Base-by-base conservation (phyloP, 1,139 yeast species). In the Saccharomyces hybrid region DNA sequence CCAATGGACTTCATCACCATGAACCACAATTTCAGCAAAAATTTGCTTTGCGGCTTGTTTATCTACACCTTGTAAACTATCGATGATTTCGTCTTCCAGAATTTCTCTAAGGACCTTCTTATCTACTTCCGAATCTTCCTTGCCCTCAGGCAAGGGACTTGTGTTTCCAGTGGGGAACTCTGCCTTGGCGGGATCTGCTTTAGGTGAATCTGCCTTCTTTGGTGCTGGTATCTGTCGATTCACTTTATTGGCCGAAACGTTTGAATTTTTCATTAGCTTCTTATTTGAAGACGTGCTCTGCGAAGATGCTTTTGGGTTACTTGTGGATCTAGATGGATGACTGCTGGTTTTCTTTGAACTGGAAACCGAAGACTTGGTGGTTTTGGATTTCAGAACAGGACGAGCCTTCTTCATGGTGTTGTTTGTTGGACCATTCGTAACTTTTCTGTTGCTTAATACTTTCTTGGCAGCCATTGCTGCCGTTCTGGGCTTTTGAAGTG, bases 1-100 rank as follows among this genome's bases (percentile, higher is more conserved):
- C 99, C 99, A 93, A 65, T 83, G 88, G 1, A 93, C 98, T 63
- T 90, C 95, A 70, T 93, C 98, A 6, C 98, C 98, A 57, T 86
- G 88, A 8, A 90, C 89, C 5, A 91, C 95, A 61, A 93, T 89
- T 67, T 93, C 98, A 61, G 88, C 87, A 58, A 93, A 76, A 52
- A 93, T 93, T 67, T 89, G 96, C 71, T 81, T 81, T 32, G 95
- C 96, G 6, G 93, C 90, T 47, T 74, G 73, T 56, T 81, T 83
- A 57, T 83, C 87, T 3, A 83, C 78, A 16, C 76, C 76, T 48
- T 69, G 67, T 6, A 73, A 61, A 1, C 70, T 67, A 8, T 69
- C 70, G 44, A 73, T 72, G 31, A 74, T 69, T 51, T 69, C 70
- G 28, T 71, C 72, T 55, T 73, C 75, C 61, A 71, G 62, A 47